phyloP scores from a whole-genome alignment of 352 stramenopile genomes.

The Hyaloperonospora brassicae region DNA sequence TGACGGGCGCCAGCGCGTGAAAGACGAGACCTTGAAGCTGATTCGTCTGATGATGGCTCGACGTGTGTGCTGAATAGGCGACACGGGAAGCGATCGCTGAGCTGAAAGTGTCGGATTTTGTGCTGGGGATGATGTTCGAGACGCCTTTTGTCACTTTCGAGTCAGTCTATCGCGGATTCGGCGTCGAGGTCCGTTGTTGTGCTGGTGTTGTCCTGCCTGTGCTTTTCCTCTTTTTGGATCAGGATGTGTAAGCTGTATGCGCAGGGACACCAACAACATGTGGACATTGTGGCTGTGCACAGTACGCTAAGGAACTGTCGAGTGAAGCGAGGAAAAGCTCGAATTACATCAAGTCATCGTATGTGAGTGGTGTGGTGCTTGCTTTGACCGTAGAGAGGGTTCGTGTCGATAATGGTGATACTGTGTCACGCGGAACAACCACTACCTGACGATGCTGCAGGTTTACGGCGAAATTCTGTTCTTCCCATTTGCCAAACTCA shows the following conservation, averaged over 20 bases:
- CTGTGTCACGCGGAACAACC: neutral
- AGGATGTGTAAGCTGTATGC: neutral
- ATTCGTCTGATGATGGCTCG: neutral
- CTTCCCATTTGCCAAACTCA: conserved; percentile 73
- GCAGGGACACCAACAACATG: neutral
- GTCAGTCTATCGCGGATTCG: conserved; percentile 52
- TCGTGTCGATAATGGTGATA: neutral
- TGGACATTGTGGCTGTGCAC: neutral
- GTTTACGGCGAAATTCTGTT: conserved; percentile 83
- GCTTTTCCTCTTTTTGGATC: neutral
- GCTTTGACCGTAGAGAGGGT: neutral
- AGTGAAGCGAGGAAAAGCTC: conserved; percentile 67
- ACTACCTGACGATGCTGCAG: conserved; percentile 20
- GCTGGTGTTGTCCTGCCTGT: neutral
- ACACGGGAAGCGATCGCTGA: conserved; percentile 63
- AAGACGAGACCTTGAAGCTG: conserved; percentile 1
- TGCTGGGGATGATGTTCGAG: conserved; percentile 73
- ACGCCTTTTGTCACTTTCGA: conserved; percentile 62
- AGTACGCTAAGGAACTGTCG: conserved; percentile 82
- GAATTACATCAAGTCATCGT: conserved; percentile 75
- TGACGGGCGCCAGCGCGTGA: neutral
- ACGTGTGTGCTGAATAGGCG: conserved; percentile 20
- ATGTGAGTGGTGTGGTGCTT: conserved; percentile 28
- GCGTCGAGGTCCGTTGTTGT: conserved; percentile 37
- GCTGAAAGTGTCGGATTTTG: conserved; percentile 72